Conservation (phyloP, 768 basidiomycete species). For the Jaapia argillacea region DNA sequence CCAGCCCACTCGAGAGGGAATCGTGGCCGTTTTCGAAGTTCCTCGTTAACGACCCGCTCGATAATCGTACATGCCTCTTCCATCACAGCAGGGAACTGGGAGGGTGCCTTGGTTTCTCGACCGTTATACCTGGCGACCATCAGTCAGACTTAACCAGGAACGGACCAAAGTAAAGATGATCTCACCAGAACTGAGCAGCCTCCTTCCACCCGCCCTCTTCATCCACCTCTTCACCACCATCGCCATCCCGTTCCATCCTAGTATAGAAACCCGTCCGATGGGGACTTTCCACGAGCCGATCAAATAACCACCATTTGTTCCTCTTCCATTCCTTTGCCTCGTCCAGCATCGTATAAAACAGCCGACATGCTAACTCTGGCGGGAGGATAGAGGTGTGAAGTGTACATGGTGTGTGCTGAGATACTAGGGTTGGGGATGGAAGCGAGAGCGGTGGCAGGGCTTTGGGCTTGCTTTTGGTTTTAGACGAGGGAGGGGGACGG, state of each 20-base stretch:
- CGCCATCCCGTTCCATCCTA: constrained; percentile 30
- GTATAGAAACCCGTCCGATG: constrained; percentile 77
- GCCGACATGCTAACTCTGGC: constrained; percentile 59
- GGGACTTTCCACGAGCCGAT: constrained; percentile 73
- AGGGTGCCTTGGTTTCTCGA: constrained; percentile 43
- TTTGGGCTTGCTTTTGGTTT: constrained; percentile 21
- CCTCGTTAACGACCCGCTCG: constrained; percentile 61
- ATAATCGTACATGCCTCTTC: constrained; percentile 69
- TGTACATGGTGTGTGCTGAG: constrained; percentile 66
- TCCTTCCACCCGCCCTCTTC: constrained; percentile 51
- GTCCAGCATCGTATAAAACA: constrained; percentile 67
- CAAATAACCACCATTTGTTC: constrained; percentile 82
- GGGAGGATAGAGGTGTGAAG: constrained; percentile 62
- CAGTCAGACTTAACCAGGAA: neutral
- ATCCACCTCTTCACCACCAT: constrained; percentile 10
- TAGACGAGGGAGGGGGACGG: constrained; percentile 33
- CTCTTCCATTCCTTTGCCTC: constrained; percentile 52
- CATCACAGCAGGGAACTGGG: constrained; percentile 54
- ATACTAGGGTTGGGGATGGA: constrained; percentile 50
- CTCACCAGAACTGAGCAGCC: constrained; percentile 67
- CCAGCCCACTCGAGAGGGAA: constrained; percentile 61
- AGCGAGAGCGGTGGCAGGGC: constrained; percentile 55
- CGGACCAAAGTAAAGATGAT: constrained; percentile 2
- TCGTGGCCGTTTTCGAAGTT: constrained; percentile 50
- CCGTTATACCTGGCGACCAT: constrained; percentile 92